A percentile compares a stretch with the other conserved stretches of the same genome.
phyloP scores from a whole-genome alignment of 2,329 filamentous ascomycete genomes.

The Dothideomycetidae sp. region DNA sequence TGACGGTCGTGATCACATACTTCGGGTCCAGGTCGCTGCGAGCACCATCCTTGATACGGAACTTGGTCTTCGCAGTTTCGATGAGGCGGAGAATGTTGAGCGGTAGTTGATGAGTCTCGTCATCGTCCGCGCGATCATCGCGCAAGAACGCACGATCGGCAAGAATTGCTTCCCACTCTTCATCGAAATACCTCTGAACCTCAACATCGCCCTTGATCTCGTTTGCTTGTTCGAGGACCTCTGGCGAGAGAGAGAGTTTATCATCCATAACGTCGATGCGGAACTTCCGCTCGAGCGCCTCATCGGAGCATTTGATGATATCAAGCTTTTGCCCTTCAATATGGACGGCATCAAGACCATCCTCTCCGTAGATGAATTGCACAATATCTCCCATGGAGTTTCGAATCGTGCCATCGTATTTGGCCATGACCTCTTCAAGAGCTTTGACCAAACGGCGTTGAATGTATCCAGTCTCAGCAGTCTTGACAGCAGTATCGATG shows the following conservation, averaged over 20 bases:
- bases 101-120: conserved; percentile 78
- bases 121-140: conserved; percentile 54
- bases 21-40: conserved; percentile 81
- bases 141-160: conserved; percentile 66
- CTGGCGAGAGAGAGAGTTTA: conserved; percentile 43
- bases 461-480: conserved; percentile 96
- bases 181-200: conserved; percentile 72
- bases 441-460: conserved; percentile 97
- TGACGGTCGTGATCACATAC: conserved; percentile 71
- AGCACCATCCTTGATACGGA: conserved; percentile 73
- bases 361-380: conserved; percentile 95
- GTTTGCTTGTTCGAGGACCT: conserved; percentile 71
- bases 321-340: conserved; percentile 91
- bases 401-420: conserved; percentile 92
- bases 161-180: conserved; percentile 68
- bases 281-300: conserved; percentile 67
- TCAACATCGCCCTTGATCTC: conserved; percentile 79
- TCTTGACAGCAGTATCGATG: conserved; percentile 98
- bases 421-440: conserved; percentile 91
- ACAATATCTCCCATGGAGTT: conserved; percentile 95
- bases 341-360: conserved; percentile 81
- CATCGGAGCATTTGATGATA: conserved; percentile 65
- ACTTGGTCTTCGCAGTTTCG: conserved; percentile 75
- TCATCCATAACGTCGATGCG: conserved; percentile 74
- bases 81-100: conserved; percentile 87